Conservation (phyloP, 257 asterid species). For the Ilex asprella region DNA sequence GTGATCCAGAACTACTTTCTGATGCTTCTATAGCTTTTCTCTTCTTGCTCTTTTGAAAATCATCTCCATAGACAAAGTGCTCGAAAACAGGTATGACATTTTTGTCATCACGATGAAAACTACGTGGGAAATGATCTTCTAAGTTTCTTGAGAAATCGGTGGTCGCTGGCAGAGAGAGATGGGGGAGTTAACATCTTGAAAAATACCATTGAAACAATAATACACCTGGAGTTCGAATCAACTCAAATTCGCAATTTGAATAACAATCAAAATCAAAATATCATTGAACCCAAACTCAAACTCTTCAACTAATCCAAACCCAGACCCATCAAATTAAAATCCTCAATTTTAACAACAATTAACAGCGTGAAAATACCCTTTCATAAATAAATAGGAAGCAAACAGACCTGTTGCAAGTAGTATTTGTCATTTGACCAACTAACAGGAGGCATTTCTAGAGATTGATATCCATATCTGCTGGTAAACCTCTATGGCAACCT, state of each 20-base stretch:
- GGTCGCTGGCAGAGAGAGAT: no score
- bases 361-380: conserved; percentile 6
- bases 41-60: no score
- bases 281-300: no score
- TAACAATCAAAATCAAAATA: no score
- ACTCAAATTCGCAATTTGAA: no score
- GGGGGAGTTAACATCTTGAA: no score
- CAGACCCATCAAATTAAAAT: no score
- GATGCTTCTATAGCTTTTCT: not conserved
- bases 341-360: no score
- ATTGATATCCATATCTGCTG: conserved; percentile 51
- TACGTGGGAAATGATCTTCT: not conserved
- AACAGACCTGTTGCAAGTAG: conserved; percentile 78
- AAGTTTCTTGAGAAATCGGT: not conserved
- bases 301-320: no score
- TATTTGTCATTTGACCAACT: conserved; percentile 95
- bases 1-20: not conserved
- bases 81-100: not conserved
- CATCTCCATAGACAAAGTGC: not conserved
- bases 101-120: not conserved
- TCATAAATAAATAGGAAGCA: conserved; percentile 5
- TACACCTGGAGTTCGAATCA: no score
- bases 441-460: conserved; percentile 80
- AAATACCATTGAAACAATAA: no score
- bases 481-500: conserved; percentile 76